Evolutionary conservation across 345 rosid genomes (phyloP), one percentile per base, ranked within the genome.

Genomic region (Chamaenerion angustifolium): DNA sequence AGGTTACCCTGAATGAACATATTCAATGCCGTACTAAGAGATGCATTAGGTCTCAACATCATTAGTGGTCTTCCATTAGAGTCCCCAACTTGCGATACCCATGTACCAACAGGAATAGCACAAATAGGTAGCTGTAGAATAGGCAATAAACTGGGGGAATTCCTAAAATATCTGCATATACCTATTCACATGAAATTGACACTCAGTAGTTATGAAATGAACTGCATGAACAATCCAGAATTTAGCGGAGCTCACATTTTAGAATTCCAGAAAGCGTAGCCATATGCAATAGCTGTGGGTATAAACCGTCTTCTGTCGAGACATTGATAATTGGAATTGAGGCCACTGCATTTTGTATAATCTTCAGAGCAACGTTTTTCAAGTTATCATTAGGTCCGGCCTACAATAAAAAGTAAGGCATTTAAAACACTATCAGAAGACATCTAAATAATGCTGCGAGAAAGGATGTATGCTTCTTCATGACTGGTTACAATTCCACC

Each of bases 251-350:
- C 81, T 74, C 69, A 93, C 99, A 77, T 74, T 84, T 93, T 60
- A 93, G 70, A 64, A 93, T 81, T 63, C 87, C 95, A 44, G 96
- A 81, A 56, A 93, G 75, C 12, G 99, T 78, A 64, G 99, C 96
- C 71, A 93, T 86, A 68, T 88, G 85, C 49, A 93, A 76, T 55
- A 93, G 72, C 75, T 79, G 86, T 0, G 87, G 82, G 66, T 67
- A 62, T 57, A 78, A 69, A 66, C 75, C 78, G 40, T 79, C 92
- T 48, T 49, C 69, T 10, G 70, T 63, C 50, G 75, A 48, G 40
- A 82, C 71, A 65, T 79, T 63, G 46, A 82, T 58, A 51, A 93
- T 69, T 16, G 96, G 96, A 74, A 88, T 72, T 0, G 79, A 77
- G 8, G 99, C 78, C 63, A 93, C 82, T 45, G 73, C 71, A 67